Base-by-base conservation (phyloP, 768 basidiomycete genomes). In the Tubosaeta sp. region DNA sequence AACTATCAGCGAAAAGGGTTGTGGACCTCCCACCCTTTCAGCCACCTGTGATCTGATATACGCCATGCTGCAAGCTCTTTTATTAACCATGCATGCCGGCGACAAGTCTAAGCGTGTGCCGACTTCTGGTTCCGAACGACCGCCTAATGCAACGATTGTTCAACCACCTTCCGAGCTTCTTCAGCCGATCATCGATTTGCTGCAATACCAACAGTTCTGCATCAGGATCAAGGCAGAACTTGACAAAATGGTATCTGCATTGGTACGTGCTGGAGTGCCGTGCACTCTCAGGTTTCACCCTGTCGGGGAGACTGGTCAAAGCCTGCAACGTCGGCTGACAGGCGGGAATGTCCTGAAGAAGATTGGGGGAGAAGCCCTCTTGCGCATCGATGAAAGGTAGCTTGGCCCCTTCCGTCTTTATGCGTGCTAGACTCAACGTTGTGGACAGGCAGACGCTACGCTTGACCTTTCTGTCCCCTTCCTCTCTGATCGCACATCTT, bases 141-240 rank as follows among this genome's bases (percentile, higher is more conserved):
- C 72, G 45, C 27, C 68, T 13, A 11, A 43, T 14, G 49, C 53
- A 32, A 32, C 57, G 5, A 54, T 30, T 18, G n/a, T 19, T 6
- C 53, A 51, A 29, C 52, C 58, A 7, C 44, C 73, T n/a, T 77
- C 80, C 14, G 73, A 74, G 3, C 66, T 91, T 32, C 75, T 93
- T 14, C 86, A 84, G 35, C 87, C 87, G 0, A 73, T 91, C 54
- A 83, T 91, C 53, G 88, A 91, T 62, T 59, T 90, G 27, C 67
- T 92, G 36, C 90, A 91, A 66, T 93, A 92, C 62, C 79, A 80
- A 58, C 79, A 80, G 22, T 90, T 93, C 64, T 86, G 85, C 61
- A 65, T 74, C 52, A 75, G 82, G 52, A 72, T 91, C 42, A 76
- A 78, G 54, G 49, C 64, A 1, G 86, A 89, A 69, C 65, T 92